Base-by-base conservation (phyloP, 108 stramenopile species). In the Cyclotella baltica region DNA sequence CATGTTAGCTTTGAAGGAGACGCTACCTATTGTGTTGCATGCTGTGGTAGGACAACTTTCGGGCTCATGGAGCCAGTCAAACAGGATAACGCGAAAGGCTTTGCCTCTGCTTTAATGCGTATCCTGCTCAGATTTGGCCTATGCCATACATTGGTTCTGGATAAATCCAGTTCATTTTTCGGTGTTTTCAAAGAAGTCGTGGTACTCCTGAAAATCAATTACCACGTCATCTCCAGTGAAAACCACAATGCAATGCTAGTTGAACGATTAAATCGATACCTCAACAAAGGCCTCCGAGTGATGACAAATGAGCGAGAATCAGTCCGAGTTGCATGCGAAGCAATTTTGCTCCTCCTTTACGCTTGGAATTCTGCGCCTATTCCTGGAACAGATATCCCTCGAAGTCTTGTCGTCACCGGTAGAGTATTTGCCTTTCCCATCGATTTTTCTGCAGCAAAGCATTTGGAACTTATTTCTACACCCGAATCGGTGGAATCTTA, bases 41-140 rank as follows among this genome's bases (percentile, higher is more conserved):
- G 36, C 15, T 63, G 62, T 34, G 62, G 51, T 28, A 73, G 51
- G 73, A 62, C 61, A 23, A 52, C 50, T 0, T 73, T 73, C 53
- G 46, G 48, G 0, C 9, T 48, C 20, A 36, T 35, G 30, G 50
- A 73, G 52, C 73, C 73, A 1, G 29, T 61, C n/a, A 36, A 18
- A 3, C 48, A n/a, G n/a, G n/a, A n/a, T n/a, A n/a, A n/a, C n/a
- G n/a, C n/a, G n/a, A n/a, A 73, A 28, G 51, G 57, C 0, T 35
- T 50, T 57, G 23, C 27, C 0, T 50, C 46, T 4, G 18, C 47
- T n/a, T n/a, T n/a, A n/a, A n/a, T n/a, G n/a, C n/a, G n/a, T n/a
- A n/a, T n/a, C n/a, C n/a, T n/a, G n/a, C 0, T 73, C 40, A 9
- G 61, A 59, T 16, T 50, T 46, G 3, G 46, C 59, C 19, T 20